These are phyloP conservation scores for Penicillium sp. DNA, from an alignment of 2,329 filamentous ascomycete genomes.

Conservation along the genomic window DNA sequence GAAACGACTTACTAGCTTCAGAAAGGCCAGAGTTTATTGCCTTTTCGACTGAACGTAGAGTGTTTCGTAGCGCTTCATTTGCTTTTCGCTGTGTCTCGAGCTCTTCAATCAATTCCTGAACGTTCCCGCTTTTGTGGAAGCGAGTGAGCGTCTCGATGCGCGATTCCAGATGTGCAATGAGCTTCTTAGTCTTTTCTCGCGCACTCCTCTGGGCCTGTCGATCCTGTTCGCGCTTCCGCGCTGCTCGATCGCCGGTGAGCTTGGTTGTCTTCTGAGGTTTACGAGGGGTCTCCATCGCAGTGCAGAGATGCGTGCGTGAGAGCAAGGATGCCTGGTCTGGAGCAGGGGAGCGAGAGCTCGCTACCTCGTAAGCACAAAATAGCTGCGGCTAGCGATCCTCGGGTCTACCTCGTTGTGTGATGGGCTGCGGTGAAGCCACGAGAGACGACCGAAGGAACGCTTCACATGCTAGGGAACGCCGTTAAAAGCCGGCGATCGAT, in stretches of 20 bases:
- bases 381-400: constrained; percentile 3
- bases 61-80: constrained; percentile 14
- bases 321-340: background rate
- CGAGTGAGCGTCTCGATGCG: constrained; percentile 19
- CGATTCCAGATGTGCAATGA: constrained; percentile 17
- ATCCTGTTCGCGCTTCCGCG: constrained; percentile 22
- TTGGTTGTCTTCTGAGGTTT: constrained; percentile 11
- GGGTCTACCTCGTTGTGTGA: background rate
- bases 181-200: constrained; percentile 19
- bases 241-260: constrained; percentile 16
- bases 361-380: background rate
- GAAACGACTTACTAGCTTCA: constrained; percentile 4
- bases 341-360: background rate
- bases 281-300: constrained; percentile 15
- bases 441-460: background rate
- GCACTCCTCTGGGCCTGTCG: constrained; percentile 22
- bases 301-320: background rate
- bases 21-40: constrained; percentile 12
- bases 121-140: constrained; percentile 16
- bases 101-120: constrained; percentile 18
- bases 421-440: background rate
- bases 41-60: constrained; percentile 16
- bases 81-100: constrained; percentile 16
- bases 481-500: constrained; percentile 13
- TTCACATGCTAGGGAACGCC: constrained; percentile 13